phyloP scores from a whole-genome alignment of 2,329 filamentous ascomycete genomes.

The Apiospora rasikravindrae region DNA sequence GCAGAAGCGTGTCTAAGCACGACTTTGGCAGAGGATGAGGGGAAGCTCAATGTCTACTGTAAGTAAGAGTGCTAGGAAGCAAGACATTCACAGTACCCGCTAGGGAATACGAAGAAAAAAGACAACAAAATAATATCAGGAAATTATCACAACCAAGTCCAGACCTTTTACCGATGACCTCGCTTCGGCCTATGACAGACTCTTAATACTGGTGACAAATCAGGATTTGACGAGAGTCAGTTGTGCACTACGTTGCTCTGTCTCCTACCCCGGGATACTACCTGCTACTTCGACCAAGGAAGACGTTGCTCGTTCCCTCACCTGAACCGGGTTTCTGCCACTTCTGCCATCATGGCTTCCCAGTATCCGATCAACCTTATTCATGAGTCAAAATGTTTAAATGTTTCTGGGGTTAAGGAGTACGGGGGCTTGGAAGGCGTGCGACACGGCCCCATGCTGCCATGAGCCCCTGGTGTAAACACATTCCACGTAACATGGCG shows the following conservation, averaged over 20 bases:
- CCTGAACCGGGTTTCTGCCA: constrained; percentile 12
- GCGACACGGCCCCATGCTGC: not conserved
- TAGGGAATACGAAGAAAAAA: not conserved
- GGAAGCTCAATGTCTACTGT: constrained; percentile 14
- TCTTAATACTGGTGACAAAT: too few relatives aligned
- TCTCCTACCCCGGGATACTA: not conserved
- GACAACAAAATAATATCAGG: not conserved
- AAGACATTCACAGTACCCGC: constrained; percentile 5
- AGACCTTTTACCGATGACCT: not conserved
- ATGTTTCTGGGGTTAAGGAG: not conserved
- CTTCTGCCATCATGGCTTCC: not conserved
- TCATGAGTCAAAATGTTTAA: not conserved
- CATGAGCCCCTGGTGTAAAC: constrained; percentile 7
- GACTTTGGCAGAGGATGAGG: not conserved
- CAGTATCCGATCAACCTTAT: not conserved
- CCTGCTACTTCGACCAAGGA: not conserved
- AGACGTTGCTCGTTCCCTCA: not conserved
- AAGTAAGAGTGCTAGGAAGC: constrained; percentile 2
- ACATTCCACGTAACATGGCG: not conserved
- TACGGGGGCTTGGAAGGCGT: not conserved
- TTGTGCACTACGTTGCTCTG: not conserved
- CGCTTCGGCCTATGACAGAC: not conserved
- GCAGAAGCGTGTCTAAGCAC: not conserved
- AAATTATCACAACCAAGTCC: not conserved
- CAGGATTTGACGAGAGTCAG: not conserved